phyloP scores from a whole-genome alignment of 805 yeast species.

The Schizosaccharomyces octosporus region DNA sequence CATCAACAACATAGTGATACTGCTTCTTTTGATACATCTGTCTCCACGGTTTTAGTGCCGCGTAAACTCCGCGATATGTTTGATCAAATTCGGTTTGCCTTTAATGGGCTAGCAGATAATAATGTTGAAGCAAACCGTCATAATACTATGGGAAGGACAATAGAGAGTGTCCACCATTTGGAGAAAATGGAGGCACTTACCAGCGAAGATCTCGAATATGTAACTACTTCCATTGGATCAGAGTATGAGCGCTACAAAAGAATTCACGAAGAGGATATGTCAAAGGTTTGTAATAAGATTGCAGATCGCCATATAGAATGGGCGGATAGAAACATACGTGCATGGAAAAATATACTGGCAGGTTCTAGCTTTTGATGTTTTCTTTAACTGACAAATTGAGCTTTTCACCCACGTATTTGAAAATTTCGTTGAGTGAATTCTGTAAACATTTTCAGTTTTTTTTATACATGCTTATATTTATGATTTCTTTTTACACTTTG shows the following conservation, averaged over 20 bases:
- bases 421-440: no score
- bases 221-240: not conserved
- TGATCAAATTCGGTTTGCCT: conserved; percentile 24
- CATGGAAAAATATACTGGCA: conserved; percentile 21
- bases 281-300: not conserved
- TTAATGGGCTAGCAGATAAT: conserved; percentile 38
- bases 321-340: conserved; percentile 20
- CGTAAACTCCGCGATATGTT: not conserved
- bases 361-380: not conserved
- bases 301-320: not conserved
- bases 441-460: no score
- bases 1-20: not conserved
- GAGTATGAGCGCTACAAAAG: not conserved
- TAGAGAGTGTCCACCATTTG: conserved; percentile 10
- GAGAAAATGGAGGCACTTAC: not conserved
- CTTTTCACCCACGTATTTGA: no score
- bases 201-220: not conserved
- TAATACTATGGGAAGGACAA: conserved; percentile 21
- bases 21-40: not conserved
- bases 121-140: conserved; percentile 43
- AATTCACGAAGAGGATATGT: not conserved
- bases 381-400: no score
- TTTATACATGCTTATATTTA: no score
- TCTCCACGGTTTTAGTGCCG: not conserved
- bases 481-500: no score